Evolutionary conservation across 2,329 filamentous ascomycete genomes (phyloP), one percentile per base, ranked within the genome.

Genomic region (Trichophaea hybrida): DNA sequence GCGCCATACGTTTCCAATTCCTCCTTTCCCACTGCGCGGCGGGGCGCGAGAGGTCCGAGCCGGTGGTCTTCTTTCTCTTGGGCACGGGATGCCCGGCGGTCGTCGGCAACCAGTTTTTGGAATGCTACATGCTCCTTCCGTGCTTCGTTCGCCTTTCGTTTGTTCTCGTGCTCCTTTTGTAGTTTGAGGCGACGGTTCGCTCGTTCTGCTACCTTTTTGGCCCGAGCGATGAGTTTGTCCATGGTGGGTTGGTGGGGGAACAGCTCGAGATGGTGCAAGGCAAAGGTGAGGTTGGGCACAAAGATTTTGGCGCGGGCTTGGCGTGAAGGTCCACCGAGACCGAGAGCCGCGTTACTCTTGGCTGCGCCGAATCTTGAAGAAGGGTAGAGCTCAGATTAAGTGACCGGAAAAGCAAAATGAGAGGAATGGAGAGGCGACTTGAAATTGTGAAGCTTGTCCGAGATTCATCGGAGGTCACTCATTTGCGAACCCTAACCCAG

Each of bases 21-120:
- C 55, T 70, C 67, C 65, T 72, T 67, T 24, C 71, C 69, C 46
- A 84, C 68, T 34, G 80, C 77, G 63, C 83, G 79, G 70, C 84
- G 84, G 1, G 90, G 89, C 2, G 88, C 84, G 64, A 95, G 70
- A 6, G 86, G 80, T 0, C 90, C 91, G 65, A 88, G 73, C 64
- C 84, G 75, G 81, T 86, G 94, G 71, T 91, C 84, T 70, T 94
- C 85, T 62, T 78, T 79, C 57, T 85, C 79, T 54, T 78, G 76
- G 65, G 75, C 70, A 58, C 80, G 78, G 48, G 80, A 80, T 13
- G 70, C 68, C 64, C 74, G 73, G 61, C 78, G 44, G 49, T 56
- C 60, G 24, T 8, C 17, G 53, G 34, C 13, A 31, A 56, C 7
- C 13, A 46, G 13, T 15, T 32, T n/a, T 8, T 46, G 53, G 53